Evolutionary conservation across 345 rosid species (phyloP).

Genomic region (Passiflora organensis): DNA sequence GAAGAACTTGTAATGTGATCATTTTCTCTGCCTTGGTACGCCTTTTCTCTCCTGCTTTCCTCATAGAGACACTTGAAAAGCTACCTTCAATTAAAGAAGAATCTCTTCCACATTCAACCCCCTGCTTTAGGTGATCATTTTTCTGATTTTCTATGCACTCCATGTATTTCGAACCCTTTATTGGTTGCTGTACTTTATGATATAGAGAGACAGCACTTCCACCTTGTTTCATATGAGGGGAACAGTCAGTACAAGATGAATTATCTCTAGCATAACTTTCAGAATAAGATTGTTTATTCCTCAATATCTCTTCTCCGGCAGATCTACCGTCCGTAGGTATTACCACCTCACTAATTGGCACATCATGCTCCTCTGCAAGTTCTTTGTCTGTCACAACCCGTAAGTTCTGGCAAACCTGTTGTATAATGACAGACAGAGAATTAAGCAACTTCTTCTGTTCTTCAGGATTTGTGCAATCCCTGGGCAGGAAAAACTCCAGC

Average conservation of each 20-base stretch:
- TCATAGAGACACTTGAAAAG: slow-evolving; percentile 28
- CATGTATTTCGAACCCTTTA: slow-evolving; percentile 20
- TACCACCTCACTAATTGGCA: slow-evolving; percentile 33
- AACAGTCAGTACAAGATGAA: slow-evolving; percentile 26
- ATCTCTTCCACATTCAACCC: slow-evolving; percentile 38
- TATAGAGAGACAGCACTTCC: slow-evolving; percentile 17
- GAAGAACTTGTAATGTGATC: slow-evolving; percentile 68
- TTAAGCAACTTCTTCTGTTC: slow-evolving; percentile 66
- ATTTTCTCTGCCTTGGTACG: slow-evolving; percentile 64
- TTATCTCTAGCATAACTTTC: slow-evolving; percentile 26
- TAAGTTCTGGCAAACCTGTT: slow-evolving; percentile 62
- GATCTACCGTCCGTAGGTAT: slow-evolving; percentile 24
- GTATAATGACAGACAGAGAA: slow-evolving; percentile 60
- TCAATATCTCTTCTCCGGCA: slow-evolving; percentile 31
- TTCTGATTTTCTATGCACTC: slow-evolving; percentile 21
- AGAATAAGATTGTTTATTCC: slow-evolving; percentile 24
- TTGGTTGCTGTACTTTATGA: slow-evolving; percentile 24
- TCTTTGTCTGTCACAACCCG: slow-evolving; percentile 73
- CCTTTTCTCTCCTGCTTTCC: slow-evolving; percentile 45
- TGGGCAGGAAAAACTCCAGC: slow-evolving; percentile 90
- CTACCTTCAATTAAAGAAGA: slow-evolving; percentile 41
- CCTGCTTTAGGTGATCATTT: slow-evolving; percentile 30
- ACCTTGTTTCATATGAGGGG: slow-evolving; percentile 24
- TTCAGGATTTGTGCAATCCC: slow-evolving; percentile 50
- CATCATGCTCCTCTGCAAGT: slow-evolving; percentile 45